Conservation (phyloP, 2,329 filamentous ascomycete genomes). For the Epicoccum sorghinum region DNA sequence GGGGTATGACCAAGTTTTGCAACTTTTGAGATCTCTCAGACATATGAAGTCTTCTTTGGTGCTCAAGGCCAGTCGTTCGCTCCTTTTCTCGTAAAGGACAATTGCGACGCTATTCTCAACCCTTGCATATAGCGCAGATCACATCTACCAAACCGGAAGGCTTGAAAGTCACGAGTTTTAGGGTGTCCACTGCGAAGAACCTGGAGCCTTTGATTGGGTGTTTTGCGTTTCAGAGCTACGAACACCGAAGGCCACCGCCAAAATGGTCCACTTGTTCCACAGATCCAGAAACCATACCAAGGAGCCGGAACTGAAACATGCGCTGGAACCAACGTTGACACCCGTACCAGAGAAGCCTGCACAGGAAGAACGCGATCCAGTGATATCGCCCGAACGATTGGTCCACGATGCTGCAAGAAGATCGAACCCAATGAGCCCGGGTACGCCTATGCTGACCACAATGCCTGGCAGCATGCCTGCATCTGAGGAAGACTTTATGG, state of each 20-base stretch:
- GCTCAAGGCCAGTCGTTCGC: neutral
- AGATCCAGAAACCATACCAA: slow-evolving; percentile 11
- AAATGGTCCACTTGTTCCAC: slow-evolving; percentile 16
- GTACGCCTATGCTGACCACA: slow-evolving; percentile 10
- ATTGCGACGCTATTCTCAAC: neutral
- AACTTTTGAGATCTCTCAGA: neutral
- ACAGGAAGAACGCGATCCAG: slow-evolving; percentile 1
- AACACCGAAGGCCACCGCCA: neutral
- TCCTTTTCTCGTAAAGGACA: neutral
- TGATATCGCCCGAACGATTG: slow-evolving; percentile 4
- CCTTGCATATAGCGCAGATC: slow-evolving; percentile 11
- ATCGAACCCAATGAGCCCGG: slow-evolving; percentile 1
- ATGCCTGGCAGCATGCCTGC: slow-evolving; percentile 24
- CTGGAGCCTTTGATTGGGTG: too few relatives aligned
- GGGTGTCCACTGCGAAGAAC: neutral
- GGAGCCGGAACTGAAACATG: slow-evolving; percentile 8
- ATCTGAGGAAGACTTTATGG: slow-evolving; percentile 38
- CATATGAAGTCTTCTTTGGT: neutral
- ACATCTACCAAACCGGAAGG: slow-evolving; percentile 1
- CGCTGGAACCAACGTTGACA: slow-evolving; percentile 2
- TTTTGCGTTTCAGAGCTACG: neutral
- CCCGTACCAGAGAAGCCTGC: slow-evolving; percentile 7
- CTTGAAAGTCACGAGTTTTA: neutral
- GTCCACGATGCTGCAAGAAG: slow-evolving; percentile 8
- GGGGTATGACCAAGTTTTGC: slow-evolving; percentile 15